Base-by-base conservation (phyloP, 1,284 basidiomycete genomes). In the Chondrostereum purpureum region DNA sequence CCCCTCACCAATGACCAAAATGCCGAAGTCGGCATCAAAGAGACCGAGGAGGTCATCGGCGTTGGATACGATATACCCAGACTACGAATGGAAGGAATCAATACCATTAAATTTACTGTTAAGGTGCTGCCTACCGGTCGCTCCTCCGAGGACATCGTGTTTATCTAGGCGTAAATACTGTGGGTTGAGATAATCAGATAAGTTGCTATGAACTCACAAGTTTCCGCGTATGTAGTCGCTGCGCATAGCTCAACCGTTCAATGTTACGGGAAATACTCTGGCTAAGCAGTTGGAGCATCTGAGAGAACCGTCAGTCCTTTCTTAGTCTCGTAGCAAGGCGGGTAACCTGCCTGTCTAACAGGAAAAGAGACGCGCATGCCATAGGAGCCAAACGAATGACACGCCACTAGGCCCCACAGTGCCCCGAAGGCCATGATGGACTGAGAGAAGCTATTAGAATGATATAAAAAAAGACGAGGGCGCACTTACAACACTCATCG, bases 311-410 rank as follows among this genome's bases (percentile, higher is more conserved):
- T n/a, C n/a, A n/a, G n/a, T n/a, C n/a, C n/a, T n/a, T n/a, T n/a
- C n/a, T n/a, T n/a, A n/a, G n/a, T n/a, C n/a, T n/a, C n/a, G n/a
- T n/a, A n/a, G n/a, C n/a, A n/a, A n/a, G n/a, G 27, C 27, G 27
- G 27, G 27, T n/a, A 31, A n/a, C 27, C n/a, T 31, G n/a, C 27
- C n/a, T 31, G 88, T 24, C 88, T 75, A 12, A 91, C 80, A 3
- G 87, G 87, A 66, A 92, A 91, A 0, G 88, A 88, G 8, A 91
- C 87, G 13, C 89, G 78, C 80, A 88, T 89, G 10, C 88, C 88
- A 52, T 79, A 70, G 14, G 67, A 54, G 1, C 90, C 90, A 53
- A 92, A 93, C 0, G 82, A 83, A 60, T 93, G 90, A 56, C 89
- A 88, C 3, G 87, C 78, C 47, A 93, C 81, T 5, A 95, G 71